Base-by-base conservation (phyloP, 2,329 filamentous ascomycete genomes). In the Huntiella decipiens region DNA sequence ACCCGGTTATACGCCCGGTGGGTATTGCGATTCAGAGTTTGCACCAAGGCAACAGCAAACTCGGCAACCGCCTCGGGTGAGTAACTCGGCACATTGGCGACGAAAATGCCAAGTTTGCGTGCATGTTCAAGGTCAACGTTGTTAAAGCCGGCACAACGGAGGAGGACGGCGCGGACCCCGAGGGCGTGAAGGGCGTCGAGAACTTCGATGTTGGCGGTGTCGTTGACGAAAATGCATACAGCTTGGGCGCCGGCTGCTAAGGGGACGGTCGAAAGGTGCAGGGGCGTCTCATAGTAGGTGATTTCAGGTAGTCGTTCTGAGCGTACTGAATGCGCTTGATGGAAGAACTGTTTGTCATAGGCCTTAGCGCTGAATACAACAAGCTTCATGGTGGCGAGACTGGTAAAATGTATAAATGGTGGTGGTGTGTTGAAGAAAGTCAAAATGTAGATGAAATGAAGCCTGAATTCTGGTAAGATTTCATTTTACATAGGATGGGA, bases 211-310 rank as follows among this genome's bases (percentile, higher is more conserved):
- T 65, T 61, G 15, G 79, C 62, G 4, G 59, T 59, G 59, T 82
- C 77, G 58, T 81, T 82, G 56, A 81, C 77, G 53, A 82, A 82
- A 53, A 73, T 71, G 59, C 77, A 81, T 42, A 82, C 65, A 47
- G 75, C 77, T 37, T 68, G 60, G 48, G 67, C 64, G 33, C 63
- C 67, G 1, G 60, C 55, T 2, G 71, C 70, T 5, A 80, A 65
- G 1, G 66, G 53, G 2, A 66, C 72, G 0, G 76, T 82, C 39
- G 74, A 67, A 22, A 62, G 52, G 36, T 61, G 65, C 7, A 81
- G 67, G 3, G 70, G 54, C 49, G 76, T 73, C 39, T 74, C 66
- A 58, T 79, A 73, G 57, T 71, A 78, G 47, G 62, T 56, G 45
- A 79, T 59, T 8, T 71, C 63, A 33, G 55, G 54, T 17, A 61